Base-by-base conservation (phyloP, 192 early-diverging fungal genomes). In the Chytriomyces sp. region DNA sequence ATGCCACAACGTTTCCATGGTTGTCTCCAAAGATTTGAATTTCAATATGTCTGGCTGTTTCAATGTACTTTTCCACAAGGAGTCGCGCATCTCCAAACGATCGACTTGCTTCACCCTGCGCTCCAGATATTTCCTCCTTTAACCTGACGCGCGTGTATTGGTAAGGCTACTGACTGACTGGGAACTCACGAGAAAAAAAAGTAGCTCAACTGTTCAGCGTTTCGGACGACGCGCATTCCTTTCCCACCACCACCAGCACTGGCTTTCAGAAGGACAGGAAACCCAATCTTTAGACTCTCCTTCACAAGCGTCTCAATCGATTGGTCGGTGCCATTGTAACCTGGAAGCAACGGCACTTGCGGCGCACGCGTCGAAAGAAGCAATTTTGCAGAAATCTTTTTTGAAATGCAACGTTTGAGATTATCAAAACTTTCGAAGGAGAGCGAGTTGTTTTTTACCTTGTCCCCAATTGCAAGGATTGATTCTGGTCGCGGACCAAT, bases 251-350 rank as follows among this genome's bases (percentile, higher is more conserved):
- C 89, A 68, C 89, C 89, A 20, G 88, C 88, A 5, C 85, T 85
- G 16, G 89, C 89, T 76, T 91, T 91, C 49, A 91, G 61, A 13
- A 91, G 82, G 53, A 91, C 79, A 10, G 89, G 89, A 50, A 89
- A 91, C 5, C 87, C 89, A 77, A 72, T 44, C 57, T 46, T 63
- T 20, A 82, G 77, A 3, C 88, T 89, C 48, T 88, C 85, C 10
- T 71, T 63, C n/a, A 82, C 83, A 65, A 91, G 79, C 48, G 67
- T 73, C 10, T 85, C 86, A 8, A 88, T 48, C 28, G 64, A 79
- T 69, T 91, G 90, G 72, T 90, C 84, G 5, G 75, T 79, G 64
- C 89, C 91, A 70, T 92, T 88, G 77, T 91, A 92, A 35, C 91
- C 90, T 5, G 91, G 91, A 48, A 92, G 86, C 18, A 89, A 68